phyloP scores from a whole-genome alignment of 768 basidiomycete species.

The Kwoniella botswanensis region DNA sequence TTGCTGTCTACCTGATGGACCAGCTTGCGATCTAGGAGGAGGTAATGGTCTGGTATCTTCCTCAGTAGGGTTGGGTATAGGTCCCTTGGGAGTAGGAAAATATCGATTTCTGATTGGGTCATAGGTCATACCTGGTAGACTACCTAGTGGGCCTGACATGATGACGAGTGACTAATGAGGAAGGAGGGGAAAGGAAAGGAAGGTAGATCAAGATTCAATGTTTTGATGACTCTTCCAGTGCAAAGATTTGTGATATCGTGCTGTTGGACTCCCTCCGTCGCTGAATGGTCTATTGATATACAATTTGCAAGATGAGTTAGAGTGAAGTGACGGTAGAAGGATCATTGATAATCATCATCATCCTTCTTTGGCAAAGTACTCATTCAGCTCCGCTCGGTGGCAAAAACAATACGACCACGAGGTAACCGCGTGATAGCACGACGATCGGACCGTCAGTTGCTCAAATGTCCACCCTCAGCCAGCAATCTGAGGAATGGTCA shows the following conservation, averaged over 20 bases:
- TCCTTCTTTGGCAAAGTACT: neutral
- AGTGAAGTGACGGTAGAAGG: neutral
- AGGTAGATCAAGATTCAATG: neutral
- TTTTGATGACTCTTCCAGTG: no score
- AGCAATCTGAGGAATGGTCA: no score
- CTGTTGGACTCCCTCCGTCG: no score
- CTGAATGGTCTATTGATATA: no score
- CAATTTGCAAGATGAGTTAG: no score
- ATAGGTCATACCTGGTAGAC: constrained; percentile 36
- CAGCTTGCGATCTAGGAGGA: neutral
- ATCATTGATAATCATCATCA: neutral
- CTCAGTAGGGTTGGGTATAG: constrained; percentile 8
- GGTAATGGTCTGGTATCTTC: constrained; percentile 17
- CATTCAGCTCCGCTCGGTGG: constrained; percentile 2
- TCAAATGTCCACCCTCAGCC: no score
- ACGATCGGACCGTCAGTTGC: neutral
- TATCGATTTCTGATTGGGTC: constrained; percentile 34
- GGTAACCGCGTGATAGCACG: neutral
- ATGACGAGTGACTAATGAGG: neutral
- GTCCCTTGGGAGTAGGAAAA: constrained; percentile 32
- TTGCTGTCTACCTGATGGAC: neutral
- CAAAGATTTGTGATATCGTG: no score
- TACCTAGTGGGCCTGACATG: constrained; percentile 38
- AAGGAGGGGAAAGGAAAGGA: neutral
- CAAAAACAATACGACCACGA: constrained; percentile 1